Evolutionary conservation across 2,329 filamentous ascomycete genomes (phyloP), one percentile per base, ranked within the genome.

Genomic region (Aspergillus piperis): DNA sequence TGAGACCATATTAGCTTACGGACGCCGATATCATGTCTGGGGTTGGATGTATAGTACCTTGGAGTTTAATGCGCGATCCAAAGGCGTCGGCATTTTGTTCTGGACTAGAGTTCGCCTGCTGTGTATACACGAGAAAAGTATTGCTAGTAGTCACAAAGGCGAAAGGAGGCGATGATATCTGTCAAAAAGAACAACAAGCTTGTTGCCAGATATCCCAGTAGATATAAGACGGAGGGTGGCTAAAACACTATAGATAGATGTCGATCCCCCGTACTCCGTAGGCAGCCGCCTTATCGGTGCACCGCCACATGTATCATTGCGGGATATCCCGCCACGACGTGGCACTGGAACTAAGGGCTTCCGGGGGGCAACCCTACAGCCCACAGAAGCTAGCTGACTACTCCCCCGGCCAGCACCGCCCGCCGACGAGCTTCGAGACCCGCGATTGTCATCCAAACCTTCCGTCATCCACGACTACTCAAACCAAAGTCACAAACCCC

Each of bases 11-110:
- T 61, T 30, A 64, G 55, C 58, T 36, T 32, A 41, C 57, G 25
- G 41, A 38, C 32, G n/a, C 30, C 39, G 39, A n/a, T 19, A 17
- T 2, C 36, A 23, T 17, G 48, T 21, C 8, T 15, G 41, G 60
- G 38, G 44, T n/a, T 27, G 36, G 10, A 13, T 36, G 54, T 54
- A 55, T 54, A 77, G 59, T 78, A 90, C 89, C 81, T 88, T 89
- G 57, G 89, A 91, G 68, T 83, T 88, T 78, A 91, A 78, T 8
- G 85, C 87, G 73, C 82, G 85, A 71, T 92, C 89, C 3, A 92
- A 75, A 30, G 83, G 82, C 60, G 89, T 92, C 53, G 88, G 87
- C 88, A 90, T 90, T 8, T 72, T 83, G 66, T 48, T 47, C 36
- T 57, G 19, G 5, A 48, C 27, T 15, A 39, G 17, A 25, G 60